A percentile compares a stretch with the other conserved stretches of the same genome.
phyloP scores from a whole-genome alignment of 805 yeast genomes.

The Yamadazyma ubonensis region DNA sequence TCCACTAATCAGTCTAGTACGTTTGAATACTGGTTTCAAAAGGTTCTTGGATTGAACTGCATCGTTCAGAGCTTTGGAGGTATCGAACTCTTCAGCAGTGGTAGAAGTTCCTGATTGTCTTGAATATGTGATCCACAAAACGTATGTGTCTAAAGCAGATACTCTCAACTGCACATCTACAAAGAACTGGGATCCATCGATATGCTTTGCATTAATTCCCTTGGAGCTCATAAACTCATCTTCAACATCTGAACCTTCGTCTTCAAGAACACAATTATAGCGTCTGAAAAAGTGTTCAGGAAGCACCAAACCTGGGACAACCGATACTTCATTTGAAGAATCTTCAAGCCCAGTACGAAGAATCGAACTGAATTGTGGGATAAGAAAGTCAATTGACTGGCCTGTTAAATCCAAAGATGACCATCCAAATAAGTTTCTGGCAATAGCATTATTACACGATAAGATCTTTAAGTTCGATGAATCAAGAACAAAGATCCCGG shows the following conservation, averaged over 20 bases:
- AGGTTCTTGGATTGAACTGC: background rate
- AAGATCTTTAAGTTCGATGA: conserved; percentile 49
- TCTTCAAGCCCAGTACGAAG: conserved; percentile 39
- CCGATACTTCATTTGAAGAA: conserved; percentile 20
- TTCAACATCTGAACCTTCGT: conserved; percentile 12
- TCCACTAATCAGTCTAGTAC: conserved; percentile 16
- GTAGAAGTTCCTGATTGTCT: conserved; percentile 30
- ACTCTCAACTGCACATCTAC: conserved; percentile 83
- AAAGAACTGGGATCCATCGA: conserved; percentile 62
- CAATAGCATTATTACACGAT: conserved; percentile 77
- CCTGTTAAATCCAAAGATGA: conserved; percentile 44
- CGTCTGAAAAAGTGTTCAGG: conserved; percentile 91
- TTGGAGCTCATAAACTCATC: conserved; percentile 55
- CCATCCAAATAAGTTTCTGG: conserved; percentile 75
- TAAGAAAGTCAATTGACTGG: conserved; percentile 50
- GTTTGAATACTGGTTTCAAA: conserved; percentile 15
- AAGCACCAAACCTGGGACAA: conserved; percentile 68
- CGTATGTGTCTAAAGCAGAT: conserved; percentile 53
- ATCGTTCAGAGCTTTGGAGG: background rate
- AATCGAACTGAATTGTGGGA: conserved; percentile 60
- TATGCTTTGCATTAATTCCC: conserved; percentile 68
- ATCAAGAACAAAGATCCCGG: conserved; percentile 77
- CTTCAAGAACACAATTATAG: conserved; percentile 44
- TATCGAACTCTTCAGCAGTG: conserved; percentile 5
- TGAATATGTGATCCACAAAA: conserved; percentile 86